phyloP scores from a whole-genome alignment of 2,329 filamentous ascomycete genomes.

The Arthrocladium fulminans region DNA sequence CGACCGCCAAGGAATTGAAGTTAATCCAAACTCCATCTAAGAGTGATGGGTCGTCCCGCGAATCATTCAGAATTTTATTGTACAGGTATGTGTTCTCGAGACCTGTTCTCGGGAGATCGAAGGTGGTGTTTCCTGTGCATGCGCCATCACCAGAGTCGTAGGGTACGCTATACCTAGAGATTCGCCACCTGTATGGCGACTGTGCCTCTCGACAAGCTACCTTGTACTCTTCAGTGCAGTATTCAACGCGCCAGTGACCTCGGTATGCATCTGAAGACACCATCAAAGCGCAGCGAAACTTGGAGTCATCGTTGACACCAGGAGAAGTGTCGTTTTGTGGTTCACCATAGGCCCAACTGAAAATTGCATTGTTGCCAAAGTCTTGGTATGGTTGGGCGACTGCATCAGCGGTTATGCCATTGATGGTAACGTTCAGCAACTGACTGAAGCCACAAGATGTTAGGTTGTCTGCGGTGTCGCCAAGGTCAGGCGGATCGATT shows the following conservation, averaged over 20 bases:
- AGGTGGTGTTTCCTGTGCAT: slow-evolving; percentile 44
- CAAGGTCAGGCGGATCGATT: slow-evolving; percentile 22
- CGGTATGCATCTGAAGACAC: slow-evolving; percentile 31
- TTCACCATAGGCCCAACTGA: slow-evolving; percentile 53
- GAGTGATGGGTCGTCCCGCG: slow-evolving; percentile 18
- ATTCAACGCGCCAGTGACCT: slow-evolving; percentile 50
- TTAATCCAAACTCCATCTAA: slow-evolving; percentile 46
- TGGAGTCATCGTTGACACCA: slow-evolving; percentile 22
- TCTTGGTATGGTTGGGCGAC: slow-evolving; percentile 34
- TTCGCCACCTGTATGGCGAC: slow-evolving; percentile 50
- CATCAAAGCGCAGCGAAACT: slow-evolving; percentile 49
- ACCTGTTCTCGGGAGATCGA: slow-evolving; percentile 51
- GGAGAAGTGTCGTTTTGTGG: slow-evolving; percentile 40
- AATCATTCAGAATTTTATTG: slow-evolving; percentile 29
- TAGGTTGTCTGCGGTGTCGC: slow-evolving; percentile 31
- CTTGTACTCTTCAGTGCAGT: slow-evolving; percentile 45
- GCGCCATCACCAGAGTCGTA: slow-evolving; percentile 38
- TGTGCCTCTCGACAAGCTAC: slow-evolving; percentile 48
- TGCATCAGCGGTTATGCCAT: slow-evolving; percentile 41
- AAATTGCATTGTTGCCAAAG: slow-evolving; percentile 45
- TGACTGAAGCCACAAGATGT: slow-evolving; percentile 54
- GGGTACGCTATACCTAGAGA: slow-evolving; percentile 36
- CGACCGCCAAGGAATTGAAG: slow-evolving; percentile 50
- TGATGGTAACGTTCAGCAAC: slow-evolving; percentile 48
- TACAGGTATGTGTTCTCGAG: slow-evolving; percentile 56